Base-by-base conservation (phyloP, 805 yeast species). In the Kazachstania viticola region DNA sequence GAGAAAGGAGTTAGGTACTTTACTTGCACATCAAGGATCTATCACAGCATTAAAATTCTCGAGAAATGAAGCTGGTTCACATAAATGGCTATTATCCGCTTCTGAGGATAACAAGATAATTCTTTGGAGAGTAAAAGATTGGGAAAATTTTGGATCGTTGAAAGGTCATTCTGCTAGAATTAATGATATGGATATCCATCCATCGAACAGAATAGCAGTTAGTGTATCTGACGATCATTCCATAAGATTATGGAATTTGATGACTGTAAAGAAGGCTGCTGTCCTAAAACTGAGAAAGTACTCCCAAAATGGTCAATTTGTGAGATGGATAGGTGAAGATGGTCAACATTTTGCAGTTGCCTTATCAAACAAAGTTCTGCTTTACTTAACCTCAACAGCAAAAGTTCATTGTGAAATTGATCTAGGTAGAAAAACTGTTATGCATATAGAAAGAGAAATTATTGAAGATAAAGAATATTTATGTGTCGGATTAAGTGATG, bases 251-350 rank as follows among this genome's bases (percentile, higher is more conserved):
- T 91, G 98, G 98, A 91, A 91, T 52, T 64, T 91, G 42, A 88
- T 91, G 97, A 88, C 96, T 1, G 91, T 84, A 11, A 81, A 82
- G 53, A 87, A 85, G 57, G 97, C 97, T 14, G 87, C 94, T 1
- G 65, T 71, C 9, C 61, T 87, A 56, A 85, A 80, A 49, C 60
- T 81, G 37, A 77, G 69, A 50, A 72, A 66, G 38, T 81, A 77
- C 48, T 75, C 78, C 41, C 81, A 79, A 56, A 59, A 65, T 35
- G 79, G 77, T 28, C 76, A 74, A 38, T 63, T 61, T 48, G 80
- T 77, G 8, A 65, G 71, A 45, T 84, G 94, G 91, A 58, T 75
- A 9, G 57, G 57, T 8, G 44, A 61, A 2, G 60, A 59, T 26
- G 94, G 95, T n/a, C 69, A 70, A 27, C 64, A 67, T 43, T 87